A percentile compares a stretch with the other conserved stretches of the same genome.
Evolutionary conservation across 2,329 filamentous ascomycete genomes (phyloP).

Genomic region (Chrysoporthe puriensis): DNA sequence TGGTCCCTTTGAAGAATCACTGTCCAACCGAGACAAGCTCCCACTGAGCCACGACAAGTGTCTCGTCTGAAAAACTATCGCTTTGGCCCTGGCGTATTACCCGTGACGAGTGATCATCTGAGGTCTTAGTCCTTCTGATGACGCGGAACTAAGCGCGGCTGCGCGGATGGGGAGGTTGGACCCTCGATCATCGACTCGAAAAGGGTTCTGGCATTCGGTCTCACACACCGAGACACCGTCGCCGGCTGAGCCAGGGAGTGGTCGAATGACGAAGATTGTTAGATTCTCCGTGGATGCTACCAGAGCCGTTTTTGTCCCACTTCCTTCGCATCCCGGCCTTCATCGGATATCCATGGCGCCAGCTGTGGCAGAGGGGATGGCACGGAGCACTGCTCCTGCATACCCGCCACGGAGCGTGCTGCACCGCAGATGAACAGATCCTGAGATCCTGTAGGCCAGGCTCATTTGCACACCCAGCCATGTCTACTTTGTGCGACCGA

Average conservation of each 20-base stretch:
- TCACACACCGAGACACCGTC: slow-evolving; percentile 20
- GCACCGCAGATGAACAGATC: slow-evolving; percentile 14
- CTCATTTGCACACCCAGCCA: slow-evolving; percentile 19
- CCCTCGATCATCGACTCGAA: not conserved
- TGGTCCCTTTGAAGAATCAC: slow-evolving; percentile 7
- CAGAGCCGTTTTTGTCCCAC: not conserved
- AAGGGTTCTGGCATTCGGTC: slow-evolving; percentile 15
- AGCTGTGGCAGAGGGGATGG: not conserved
- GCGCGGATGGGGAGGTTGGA: slow-evolving; percentile 7
- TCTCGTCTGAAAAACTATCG: slow-evolving; percentile 19
- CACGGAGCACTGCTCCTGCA: slow-evolving; percentile 13
- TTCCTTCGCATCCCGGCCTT: not conserved
- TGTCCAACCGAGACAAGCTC: slow-evolving; percentile 22
- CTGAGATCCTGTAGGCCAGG: slow-evolving; percentile 20
- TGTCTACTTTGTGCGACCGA: slow-evolving; percentile 21
- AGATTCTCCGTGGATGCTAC: not conserved
- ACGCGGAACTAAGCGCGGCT: slow-evolving; percentile 11
- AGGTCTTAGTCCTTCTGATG: slow-evolving; percentile 5
- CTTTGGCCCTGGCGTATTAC: slow-evolving; percentile 5
- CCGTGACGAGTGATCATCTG: slow-evolving; percentile 1
- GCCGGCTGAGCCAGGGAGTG: slow-evolving; percentile 10
- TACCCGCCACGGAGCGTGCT: slow-evolving; percentile 17
- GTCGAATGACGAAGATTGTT: slow-evolving; percentile 3
- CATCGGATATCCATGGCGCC: too few relatives aligned
- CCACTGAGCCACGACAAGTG: slow-evolving; percentile 18